A percentile compares a stretch with the other conserved stretches of the same genome.
Conservation (phyloP, 257 asterid genomes). For the Ilex asprella region DNA sequence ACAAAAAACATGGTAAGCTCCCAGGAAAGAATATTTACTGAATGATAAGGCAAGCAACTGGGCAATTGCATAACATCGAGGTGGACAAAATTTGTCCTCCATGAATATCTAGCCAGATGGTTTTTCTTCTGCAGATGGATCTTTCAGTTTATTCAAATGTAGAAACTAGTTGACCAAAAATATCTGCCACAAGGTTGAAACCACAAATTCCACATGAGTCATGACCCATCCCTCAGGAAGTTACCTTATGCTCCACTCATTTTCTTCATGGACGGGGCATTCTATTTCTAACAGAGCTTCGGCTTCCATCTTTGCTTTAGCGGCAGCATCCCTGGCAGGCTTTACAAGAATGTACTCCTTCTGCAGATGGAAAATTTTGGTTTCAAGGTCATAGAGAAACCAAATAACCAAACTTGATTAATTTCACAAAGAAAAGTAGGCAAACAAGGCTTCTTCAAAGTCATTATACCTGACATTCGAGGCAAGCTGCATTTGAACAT, state of each 20-base stretch:
- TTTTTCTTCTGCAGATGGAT: too few relatives aligned
- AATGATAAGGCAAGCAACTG: neutral
- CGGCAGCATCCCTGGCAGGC: slow-evolving; percentile 93
- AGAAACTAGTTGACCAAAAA: neutral
- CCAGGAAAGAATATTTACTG: neutral
- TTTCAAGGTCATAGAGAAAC: neutral
- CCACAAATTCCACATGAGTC: neutral
- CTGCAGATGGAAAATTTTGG: slow-evolving; percentile 28
- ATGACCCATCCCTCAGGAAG: neutral
- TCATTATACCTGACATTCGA: slow-evolving; percentile 80
- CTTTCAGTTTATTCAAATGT: too few relatives aligned
- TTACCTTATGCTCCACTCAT: slow-evolving; percentile 96
- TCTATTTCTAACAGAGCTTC: slow-evolving; percentile 43
- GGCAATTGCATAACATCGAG: neutral
- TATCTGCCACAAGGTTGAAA: neutral
- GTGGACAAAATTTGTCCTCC: too few relatives aligned
- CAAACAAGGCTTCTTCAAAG: slow-evolving; percentile 7
- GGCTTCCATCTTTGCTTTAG: slow-evolving; percentile 61
- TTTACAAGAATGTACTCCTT: slow-evolving; percentile 63
- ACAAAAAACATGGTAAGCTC: slow-evolving; percentile 8
- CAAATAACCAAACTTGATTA: neutral
- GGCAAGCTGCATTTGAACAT: slow-evolving; percentile 89
- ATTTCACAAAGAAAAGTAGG: neutral
- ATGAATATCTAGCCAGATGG: too few relatives aligned
- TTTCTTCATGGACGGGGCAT: slow-evolving; percentile 64